Evolutionary conservation across 768 basidiomycete species (phyloP), one percentile per base, ranked within the genome.

Genomic region (Boletus insuetus): DNA sequence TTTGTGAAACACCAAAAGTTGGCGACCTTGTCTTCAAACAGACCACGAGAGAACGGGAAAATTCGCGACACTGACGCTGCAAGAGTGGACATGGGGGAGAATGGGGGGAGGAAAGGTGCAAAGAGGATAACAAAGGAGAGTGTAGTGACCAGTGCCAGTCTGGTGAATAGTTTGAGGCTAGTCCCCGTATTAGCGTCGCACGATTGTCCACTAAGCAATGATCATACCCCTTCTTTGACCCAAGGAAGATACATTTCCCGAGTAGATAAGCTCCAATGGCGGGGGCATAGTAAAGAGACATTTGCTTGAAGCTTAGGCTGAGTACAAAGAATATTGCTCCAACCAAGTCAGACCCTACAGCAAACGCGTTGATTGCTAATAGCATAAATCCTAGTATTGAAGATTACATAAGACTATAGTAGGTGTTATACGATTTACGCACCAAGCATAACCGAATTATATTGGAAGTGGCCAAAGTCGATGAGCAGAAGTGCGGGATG

Each of bases 1-100:
- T 98, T 93, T 17, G 87, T 84, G 32, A 93, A 91, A 70, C 95
- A 97, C 95, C 95, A 98, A 67, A 96, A 91, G 68, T 98, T 98
- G 39, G 95, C 93, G 22, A 98, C 95, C 66, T 96, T 95, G 74
- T 96, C 93, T 67, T 96, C 94, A 64, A 95, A 95, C 3, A 95
- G 76, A 14, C 94, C 95, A 29, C 95, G 85, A 7, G 82, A 79
- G 67, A 98, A 93, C 0, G 95, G 95, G 68, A 98, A 98, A 52
- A 97, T 92, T 7, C 95, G 85, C 14, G 75, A 75, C 44, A 95
- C 75, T 16, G 89, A 84, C 49, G 85, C 82, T n/a, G 80, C 56
- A 57, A 91, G 78, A 22, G 74, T 64, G 4, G 74, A 64, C 12
- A 74, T 46, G 1, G 82, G 75, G 1, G 83, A 75, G 49, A 91